These are phyloP conservation scores for Juglanconis sp. DNA, from an alignment of 2,329 filamentous ascomycete genomes.

Conservation along the genomic window DNA sequence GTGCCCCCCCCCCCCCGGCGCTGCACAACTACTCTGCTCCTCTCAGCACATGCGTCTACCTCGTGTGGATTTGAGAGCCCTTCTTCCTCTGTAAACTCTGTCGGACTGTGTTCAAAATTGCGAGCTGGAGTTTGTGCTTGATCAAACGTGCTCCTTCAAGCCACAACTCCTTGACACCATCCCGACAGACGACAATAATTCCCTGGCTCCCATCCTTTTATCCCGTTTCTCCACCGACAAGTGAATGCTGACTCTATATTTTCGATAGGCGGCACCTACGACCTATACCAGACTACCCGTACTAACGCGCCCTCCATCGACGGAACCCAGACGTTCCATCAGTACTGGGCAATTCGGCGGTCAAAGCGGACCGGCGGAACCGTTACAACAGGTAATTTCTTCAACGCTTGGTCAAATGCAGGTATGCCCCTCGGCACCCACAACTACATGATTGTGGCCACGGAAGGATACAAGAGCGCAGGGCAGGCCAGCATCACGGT, in stretches of 20 bases:
- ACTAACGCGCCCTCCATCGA: slow-evolving; percentile 42
- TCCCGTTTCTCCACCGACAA: background rate
- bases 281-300: slow-evolving; percentile 32
- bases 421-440: slow-evolving; percentile 45
- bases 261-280: slow-evolving; percentile 24
- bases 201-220: background rate
- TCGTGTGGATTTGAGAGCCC: too few species aligned
- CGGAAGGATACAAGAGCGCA: slow-evolving; percentile 42
- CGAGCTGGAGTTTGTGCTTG: too few species aligned
- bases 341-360: slow-evolving; percentile 49
- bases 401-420: slow-evolving; percentile 45
- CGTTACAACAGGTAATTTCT: slow-evolving; percentile 49
- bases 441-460: slow-evolving; percentile 52
- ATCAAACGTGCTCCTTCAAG: too few species aligned
- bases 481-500: slow-evolving; percentile 41
- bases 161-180: too few species aligned
- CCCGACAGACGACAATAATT: too few species aligned
- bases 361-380: slow-evolving; percentile 45
- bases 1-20: too few species aligned
- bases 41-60: too few species aligned
- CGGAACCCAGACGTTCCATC: slow-evolving; percentile 46
- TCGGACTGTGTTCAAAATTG: too few species aligned
- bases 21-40: too few species aligned
- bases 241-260: background rate
- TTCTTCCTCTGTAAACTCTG: too few species aligned